Base-by-base conservation (phyloP, 2,329 filamentous ascomycete genomes). In the Chrysosphaeria jannelii region DNA sequence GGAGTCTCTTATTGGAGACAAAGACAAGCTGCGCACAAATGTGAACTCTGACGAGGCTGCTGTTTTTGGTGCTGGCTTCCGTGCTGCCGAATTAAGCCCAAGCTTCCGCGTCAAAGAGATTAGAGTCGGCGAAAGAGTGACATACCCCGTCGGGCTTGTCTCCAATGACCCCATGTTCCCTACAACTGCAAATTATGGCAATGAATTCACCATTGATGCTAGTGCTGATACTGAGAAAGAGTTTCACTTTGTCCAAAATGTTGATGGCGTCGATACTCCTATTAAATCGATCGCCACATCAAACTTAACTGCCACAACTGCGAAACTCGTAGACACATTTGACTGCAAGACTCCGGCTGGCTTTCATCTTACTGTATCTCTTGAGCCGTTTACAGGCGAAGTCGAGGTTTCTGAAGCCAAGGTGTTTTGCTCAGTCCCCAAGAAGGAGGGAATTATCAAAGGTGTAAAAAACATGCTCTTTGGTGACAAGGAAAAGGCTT, bases 81-180 rank as follows among this genome's bases (percentile, higher is more conserved):
- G 79, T 39, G 85, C 75, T 23, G 85, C 85, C 24, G 65, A 75
- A 34, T 56, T 97, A 28, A 91, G 76, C 46, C 78, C 81, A 19
- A 81, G 72, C 41, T 97, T 97, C 63, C 69, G 78, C 30, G 85
- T 97, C 39, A 97, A 93, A 55, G 85, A 93, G 39, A 97, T 97
- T 33, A 59, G 72, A 28, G 62, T 72, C 24, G 57, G 52, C n/a
- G 85, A 97, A 35, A 62, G 58, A 12, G 59, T 72, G 20, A 54
- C 55, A 20, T 91, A 85, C 40, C 51, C 65, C 3, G 57, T 70
- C 14, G 64, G 65, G 27, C n/a, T n/a, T n/a, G n/a, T n/a, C n/a
- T n/a, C n/a, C n/a, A 57, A 90, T 35, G 71, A 68, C 41, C 90
- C 75, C 60, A 60, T 50, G 18, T 51, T 50, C 28, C 12, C n/a